Evolutionary conservation across 495 filamentous ascomycete genomes (phyloP), one percentile per base, ranked within the genome.

Genomic region (Penicillium angulare): DNA sequence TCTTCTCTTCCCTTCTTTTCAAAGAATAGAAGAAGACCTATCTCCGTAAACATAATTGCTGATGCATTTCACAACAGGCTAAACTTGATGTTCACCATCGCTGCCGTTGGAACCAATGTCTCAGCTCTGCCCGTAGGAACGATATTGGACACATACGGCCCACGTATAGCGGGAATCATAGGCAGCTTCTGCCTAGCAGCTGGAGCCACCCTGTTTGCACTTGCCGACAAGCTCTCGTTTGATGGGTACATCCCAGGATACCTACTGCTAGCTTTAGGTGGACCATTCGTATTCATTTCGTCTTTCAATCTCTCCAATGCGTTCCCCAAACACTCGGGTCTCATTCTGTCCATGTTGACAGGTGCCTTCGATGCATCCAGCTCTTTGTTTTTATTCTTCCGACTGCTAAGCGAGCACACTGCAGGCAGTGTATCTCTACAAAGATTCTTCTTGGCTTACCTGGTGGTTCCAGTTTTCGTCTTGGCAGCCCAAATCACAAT

Each of bases 271-370:
- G 87, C 90, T 0, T 71, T 96, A 9, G 92, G 90, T 21, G 91
- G 91, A 0, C 90, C 91, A 21, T 96, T 95, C 60, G 81, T 91
- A 21, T 96, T 92, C 72, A 95, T 96, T 50, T 83, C 87, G 12
- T 89, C 85, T 2, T 96, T 96, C 71, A 92, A 96, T 55, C 78
- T 96, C n/a, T 91, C 87, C 35, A 96, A 96, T 57, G 84, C 90
- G 10, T 96, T 96, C 60, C 91, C 91, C 1, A 74, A 76, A n/a
- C 82, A 87, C 53, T 95, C 90, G 1, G 91, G 91, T 3, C 68
- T 95, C 13, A 92, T 96, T 43, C 73, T 96, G 3, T 89, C 91
- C 0, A 77, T 91, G 26, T 72, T 96, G 16, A 96, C 90, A 0
- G 91, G 91, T 5, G 90, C 90, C 32, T 96, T 96, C 58, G 91